phyloP scores from a whole-genome alignment of 2,329 filamentous ascomycete genomes.

The Tolypocladium guangdongense region DNA sequence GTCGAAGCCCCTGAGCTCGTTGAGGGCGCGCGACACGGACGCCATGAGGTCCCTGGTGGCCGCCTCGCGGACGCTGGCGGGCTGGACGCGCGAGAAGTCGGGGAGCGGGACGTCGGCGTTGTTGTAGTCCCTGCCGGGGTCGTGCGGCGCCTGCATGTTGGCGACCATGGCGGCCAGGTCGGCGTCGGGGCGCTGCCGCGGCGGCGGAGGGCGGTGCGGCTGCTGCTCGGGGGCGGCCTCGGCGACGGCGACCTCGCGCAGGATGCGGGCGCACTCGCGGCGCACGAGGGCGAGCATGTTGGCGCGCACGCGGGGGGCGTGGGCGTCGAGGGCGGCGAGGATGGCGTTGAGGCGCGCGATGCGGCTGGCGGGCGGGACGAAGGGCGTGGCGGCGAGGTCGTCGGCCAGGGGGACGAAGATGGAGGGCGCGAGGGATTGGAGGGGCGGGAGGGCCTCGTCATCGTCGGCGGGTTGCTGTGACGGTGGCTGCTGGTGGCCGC shows the following conservation, averaged over 20 bases:
- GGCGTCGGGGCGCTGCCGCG: not conserved
- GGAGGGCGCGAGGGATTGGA: conserved; percentile 14
- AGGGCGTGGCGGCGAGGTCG: conserved; percentile 9
- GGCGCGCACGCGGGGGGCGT: conserved; percentile 15
- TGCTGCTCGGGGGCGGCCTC: conserved; percentile 2
- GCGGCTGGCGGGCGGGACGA: conserved; percentile 5
- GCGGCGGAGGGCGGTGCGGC: not conserved
- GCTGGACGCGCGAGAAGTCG: conserved; percentile 6
- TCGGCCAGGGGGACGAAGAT: conserved; percentile 23
- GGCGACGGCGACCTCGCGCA: conserved; percentile 9
- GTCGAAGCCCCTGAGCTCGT: conserved; percentile 14
- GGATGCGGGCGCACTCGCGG: conserved; percentile 21
- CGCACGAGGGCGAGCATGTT: conserved; percentile 19
- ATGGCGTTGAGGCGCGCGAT: conserved; percentile 9
- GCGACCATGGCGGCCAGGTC: conserved; percentile 15
- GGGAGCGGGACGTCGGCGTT: conserved; percentile 8
- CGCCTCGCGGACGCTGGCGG: conserved; percentile 11
- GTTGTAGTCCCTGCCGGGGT: conserved; percentile 1
- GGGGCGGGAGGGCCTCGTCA: conserved; percentile 3
- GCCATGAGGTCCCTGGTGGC: conserved; percentile 11
- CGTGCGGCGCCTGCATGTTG: conserved; percentile 15
- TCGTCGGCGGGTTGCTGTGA: not conserved
- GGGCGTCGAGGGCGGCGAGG: conserved; percentile 12
- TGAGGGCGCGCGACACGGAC: conserved; percentile 8
- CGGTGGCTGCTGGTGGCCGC: not conserved